Evolutionary conservation across 768 basidiomycete species (phyloP).

Genomic region (Suillus spraguei): DNA sequence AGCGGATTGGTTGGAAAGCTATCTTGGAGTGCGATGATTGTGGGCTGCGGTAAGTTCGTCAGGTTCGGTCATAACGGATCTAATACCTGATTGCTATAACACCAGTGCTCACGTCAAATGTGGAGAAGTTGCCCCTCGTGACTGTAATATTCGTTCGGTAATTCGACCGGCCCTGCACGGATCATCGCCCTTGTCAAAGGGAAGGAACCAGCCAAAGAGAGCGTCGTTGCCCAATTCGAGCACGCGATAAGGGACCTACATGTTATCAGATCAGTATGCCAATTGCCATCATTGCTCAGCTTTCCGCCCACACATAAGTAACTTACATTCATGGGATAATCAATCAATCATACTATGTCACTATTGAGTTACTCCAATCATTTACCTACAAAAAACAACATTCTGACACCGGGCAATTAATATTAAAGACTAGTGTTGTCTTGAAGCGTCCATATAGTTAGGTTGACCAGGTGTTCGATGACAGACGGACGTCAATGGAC

Average conservation of each 20-base stretch:
- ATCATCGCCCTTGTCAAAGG: slow-evolving; percentile 30
- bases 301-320: background rate
- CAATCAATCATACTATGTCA: background rate
- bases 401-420: too few relatives aligned
- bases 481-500: too few relatives aligned
- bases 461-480: too few relatives aligned
- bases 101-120: slow-evolving; percentile 84
- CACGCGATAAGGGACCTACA: slow-evolving; percentile 26
- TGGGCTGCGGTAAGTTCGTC: slow-evolving; percentile 58
- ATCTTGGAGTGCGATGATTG: slow-evolving; percentile 90
- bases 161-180: slow-evolving; percentile 26
- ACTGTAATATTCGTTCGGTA: slow-evolving; percentile 54
- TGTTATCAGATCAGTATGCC: background rate
- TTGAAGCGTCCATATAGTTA: too few relatives aligned
- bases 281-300: background rate
- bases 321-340: background rate
- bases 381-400: too few relatives aligned
- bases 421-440: too few relatives aligned
- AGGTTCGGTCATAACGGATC: slow-evolving; percentile 10
- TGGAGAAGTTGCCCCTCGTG: slow-evolving; percentile 77
- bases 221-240: slow-evolving; percentile 25
- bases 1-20: slow-evolving; percentile 86
- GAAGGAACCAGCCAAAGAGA: slow-evolving; percentile 31
- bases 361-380: background rate
- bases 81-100: slow-evolving; percentile 16